Evolutionary conservation across 345 rosid species (phyloP), one percentile per base, ranked within the genome.

Genomic region (Pistacia atlantica): DNA sequence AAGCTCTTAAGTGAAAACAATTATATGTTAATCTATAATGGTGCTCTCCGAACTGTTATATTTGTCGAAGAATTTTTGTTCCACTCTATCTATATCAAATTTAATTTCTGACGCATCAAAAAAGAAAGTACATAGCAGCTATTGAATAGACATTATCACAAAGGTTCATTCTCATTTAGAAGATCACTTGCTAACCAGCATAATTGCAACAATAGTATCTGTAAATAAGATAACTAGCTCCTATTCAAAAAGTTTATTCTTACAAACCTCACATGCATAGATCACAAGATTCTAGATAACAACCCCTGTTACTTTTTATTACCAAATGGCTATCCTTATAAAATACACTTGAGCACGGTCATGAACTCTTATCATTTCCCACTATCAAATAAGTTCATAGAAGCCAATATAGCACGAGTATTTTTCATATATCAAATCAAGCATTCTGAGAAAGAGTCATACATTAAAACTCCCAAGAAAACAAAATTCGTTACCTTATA

Each of bases 401-500:
- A 48, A 35, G 17, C 33, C 55, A 62, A 22, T 4, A 49, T 62
- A 63, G 22, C 35, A 58, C n/a, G 8, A 59, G 28, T 25, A 61
- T 17, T 18, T 45, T 62, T 11, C 25, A 61, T 0, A 62, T 11
- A 28, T 1, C 7, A 63, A 73, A 11, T 25, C 46, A 48, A 2
- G 35, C 11, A 13, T 38, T 65, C 14, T 37, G 35, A 9, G 58
- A 54, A 25, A 22, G 10, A 37, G 35, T 3, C 46, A 60, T 54
- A 52, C 60, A 48, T 6, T 57, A 49, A 28, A 73, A 59, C 62
- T 17, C 14, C 42, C 1, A 56, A 11, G 18, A 78, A 65, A 8
- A 20, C 65, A 42, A 42, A 48, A 72, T 73, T 16, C 10, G 79
- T 35, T 88, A 90, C 94, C 98, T 94, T 83, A 94, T 97, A 75